Base-by-base conservation (phyloP, 2,329 filamentous ascomycete genomes). In the Bertia moriformis region DNA sequence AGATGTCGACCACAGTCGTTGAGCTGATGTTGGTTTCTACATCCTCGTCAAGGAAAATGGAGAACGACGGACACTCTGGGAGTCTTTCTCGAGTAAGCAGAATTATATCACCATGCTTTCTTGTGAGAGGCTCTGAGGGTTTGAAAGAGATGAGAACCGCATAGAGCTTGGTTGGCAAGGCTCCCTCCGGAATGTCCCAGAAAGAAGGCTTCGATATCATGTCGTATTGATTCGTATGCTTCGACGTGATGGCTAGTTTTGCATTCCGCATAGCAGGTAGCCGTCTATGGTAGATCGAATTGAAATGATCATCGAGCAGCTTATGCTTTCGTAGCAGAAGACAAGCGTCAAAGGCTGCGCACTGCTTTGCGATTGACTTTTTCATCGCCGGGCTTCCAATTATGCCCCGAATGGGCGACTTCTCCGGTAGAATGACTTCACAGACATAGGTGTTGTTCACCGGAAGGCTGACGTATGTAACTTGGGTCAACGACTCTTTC, bases 311-410 rank as follows among this genome's bases (percentile, higher is more conserved):
- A 51, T 95, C 74, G 4, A 98, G 64, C 43, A 80, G 75, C 2
- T 71, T 71, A 39, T 70, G 68, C 42, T 73, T 65, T 37, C 79
- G 66, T 14, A 98, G 66, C 44, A 75, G 54, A 1, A 86, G 54
- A 50, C 88, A 95, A 38, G 82, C 74, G 50, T 87, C 74, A 53
- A 89, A 96, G 0, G 91, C 89, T 3, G 88, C 89, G 0, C 88
- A 85, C 46, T 84, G 85, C 55, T 91, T 93, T 3, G 91, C 89
- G 14, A 81, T 60, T 19, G 77, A 67, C 56, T 94, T 96, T 41
- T 69, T 83, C 4, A 64, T 54, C 40, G 79, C 73, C 0, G 73
- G 60, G 4, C 61, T 64, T 4, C 91, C 89, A 12, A 67, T 65
- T 4, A 73, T 67, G 19, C 73, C 76, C 40, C 68, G 71, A 24